Evolutionary conservation across 345 rosid species (phyloP), one percentile per base, ranked within the genome.

Genomic region (Aurinia saxatilis): DNA sequence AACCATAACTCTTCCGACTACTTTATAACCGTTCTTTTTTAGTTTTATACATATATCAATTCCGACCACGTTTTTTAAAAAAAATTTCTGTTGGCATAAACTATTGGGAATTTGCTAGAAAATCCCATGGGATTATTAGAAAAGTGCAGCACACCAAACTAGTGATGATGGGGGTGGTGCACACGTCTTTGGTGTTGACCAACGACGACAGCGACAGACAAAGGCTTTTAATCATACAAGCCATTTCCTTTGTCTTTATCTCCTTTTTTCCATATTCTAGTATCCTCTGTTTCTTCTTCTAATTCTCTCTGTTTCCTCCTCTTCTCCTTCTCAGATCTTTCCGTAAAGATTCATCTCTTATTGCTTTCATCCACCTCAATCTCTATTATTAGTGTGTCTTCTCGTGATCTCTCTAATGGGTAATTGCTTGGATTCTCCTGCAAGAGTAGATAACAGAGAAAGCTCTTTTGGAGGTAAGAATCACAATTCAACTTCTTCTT

Each of bases 401-500:
- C 18, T 35, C 10, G 10, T 47, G 53, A 45, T 31, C 39, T 47
- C 13, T 56, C 50, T 35, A 12, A 87, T 84, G 95, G 91, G 91
- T 0, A 87, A 87, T 72, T 87, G 91, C 75, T 65, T 84, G 31
- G 47, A 7, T 64, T 84, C 81, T 74, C 60, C 85, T 42, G 75
- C 85, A 45, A 77, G 71, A 80, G 84, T 84, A 4, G 81, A 82
- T 54, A 72, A 80, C 68, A 65, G 75, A 38, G 86, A 75, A 70
- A 78, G 73, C 46, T 60, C 64, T 63, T 75, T 58, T 57, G 73
- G 73, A 69, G 74, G 69, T 70, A 56, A 31, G 56, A 37, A 7
- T n/a, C 51, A 45, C 37, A 39, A 31, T 47, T 50, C 25, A 16
- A 38, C 58, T 47, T 45, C 36, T 51, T 37, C 17, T 45, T 46